Base-by-base conservation (phyloP, 371 early-diverging fungal species). In the Choanephora cucurbitarum region DNA sequence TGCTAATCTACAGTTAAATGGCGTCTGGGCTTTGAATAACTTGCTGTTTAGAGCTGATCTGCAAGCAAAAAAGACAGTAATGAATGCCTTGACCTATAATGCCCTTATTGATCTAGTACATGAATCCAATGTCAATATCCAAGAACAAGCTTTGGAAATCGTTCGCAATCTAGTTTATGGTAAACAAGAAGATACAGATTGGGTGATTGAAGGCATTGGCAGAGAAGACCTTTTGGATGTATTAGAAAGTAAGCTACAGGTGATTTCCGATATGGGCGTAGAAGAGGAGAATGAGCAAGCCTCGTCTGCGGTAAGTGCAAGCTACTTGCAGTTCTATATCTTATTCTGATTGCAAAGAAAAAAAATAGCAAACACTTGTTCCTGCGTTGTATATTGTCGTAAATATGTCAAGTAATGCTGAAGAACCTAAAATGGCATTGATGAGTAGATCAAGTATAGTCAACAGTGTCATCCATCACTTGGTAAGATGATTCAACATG, bases 11-110 rank as follows among this genome's bases (percentile, higher is more conserved):
- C 76, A 88, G 45, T 60, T 91, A 37, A 92, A 95, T 63, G 86
- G 88, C 8, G 75, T 92, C 2, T 95, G 94, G 93, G 91, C 91
- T 2, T 65, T 95, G 46, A 92, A 92, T 49, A 95, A 92, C 68
- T 65, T 93, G 31, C 72, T 92, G 14, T 93, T 73, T 66, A 81
- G 84, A 47, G 88, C 92, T 2, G 86, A 88, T 34, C 61, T 85
- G 14, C 78, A 74, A 0, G 76, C 85, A 18, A 93, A 93, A 65
- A 71, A 76, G 32, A 63, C 73, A 10, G 89, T 93, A 0, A 91
- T 95, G 88, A 66, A 71, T 9, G 73, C 73, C 7, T 67, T 93
- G 31, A 85, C 87, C 0, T 93, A 83, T 67, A 69, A 78, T 50
- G 72, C 72, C 3, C 68, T 94, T 50, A 67, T 67, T 45, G 82